Evolutionary conservation across 2,329 filamentous ascomycete genomes (phyloP).

Genomic region (Nigrospora sphaerica): DNA sequence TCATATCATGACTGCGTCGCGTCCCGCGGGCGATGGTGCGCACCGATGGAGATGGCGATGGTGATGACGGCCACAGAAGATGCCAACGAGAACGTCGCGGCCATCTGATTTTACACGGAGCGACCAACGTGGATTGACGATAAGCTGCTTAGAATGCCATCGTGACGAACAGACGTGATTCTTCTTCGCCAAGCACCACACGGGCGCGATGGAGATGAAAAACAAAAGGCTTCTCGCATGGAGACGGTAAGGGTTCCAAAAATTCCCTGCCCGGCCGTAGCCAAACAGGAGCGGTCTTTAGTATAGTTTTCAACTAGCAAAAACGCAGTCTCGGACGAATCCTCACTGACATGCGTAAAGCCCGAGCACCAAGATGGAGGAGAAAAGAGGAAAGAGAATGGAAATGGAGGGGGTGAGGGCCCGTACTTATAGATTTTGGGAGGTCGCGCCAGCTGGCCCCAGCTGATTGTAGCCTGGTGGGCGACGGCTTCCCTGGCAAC

Average conservation of each 20-base stretch:
- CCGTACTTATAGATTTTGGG: not conserved
- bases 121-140: no score
- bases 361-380: slow-evolving; percentile 62
- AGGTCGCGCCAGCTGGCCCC: no score
- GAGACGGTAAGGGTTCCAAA: slow-evolving; percentile 52
- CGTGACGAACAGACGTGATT: slow-evolving; percentile 9
- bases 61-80: no score
- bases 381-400: slow-evolving; percentile 28
- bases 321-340: slow-evolving; percentile 81
- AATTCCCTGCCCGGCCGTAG: slow-evolving; percentile 69
- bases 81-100: no score
- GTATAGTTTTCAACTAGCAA: slow-evolving; percentile 88
- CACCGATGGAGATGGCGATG: no score
- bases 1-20: no score
- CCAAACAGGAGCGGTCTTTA: slow-evolving; percentile 68
- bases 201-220: slow-evolving; percentile 45
- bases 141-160: no score
- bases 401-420: not conserved
- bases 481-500: no score
- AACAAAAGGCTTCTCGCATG: slow-evolving; percentile 22
- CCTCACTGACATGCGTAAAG: slow-evolving; percentile 80
- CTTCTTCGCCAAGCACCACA: slow-evolving; percentile 43
- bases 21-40: no score
- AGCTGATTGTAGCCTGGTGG: no score
- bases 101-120: no score